Percentiles rank a stretch among this genome's conserved stretches.
Evolutionary conservation across 2,329 filamentous ascomycete species (phyloP).

Genomic region (Atkinsonella hypoxylon): DNA sequence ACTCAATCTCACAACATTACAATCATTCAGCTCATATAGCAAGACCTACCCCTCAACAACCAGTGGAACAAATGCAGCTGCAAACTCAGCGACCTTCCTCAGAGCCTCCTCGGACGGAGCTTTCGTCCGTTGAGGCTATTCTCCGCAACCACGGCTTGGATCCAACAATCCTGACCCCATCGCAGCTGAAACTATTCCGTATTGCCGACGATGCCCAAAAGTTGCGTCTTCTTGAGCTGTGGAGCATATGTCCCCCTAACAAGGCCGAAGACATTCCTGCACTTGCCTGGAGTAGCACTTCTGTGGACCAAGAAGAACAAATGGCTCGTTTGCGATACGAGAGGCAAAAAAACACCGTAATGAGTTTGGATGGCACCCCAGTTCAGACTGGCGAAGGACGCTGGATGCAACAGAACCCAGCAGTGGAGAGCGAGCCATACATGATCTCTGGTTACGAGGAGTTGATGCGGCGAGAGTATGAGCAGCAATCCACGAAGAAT

Average conservation of each 20-base stretch:
- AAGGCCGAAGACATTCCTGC: conserved; percentile 41
- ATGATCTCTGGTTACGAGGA: conserved; percentile 73
- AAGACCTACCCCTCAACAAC: conserved; percentile 22
- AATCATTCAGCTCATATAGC: conserved; percentile 59
- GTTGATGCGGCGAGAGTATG: conserved; percentile 51
- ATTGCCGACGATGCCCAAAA: conserved; percentile 62
- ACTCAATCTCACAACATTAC: conserved; percentile 73
- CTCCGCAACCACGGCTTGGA: conserved; percentile 59
- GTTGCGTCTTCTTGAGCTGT: conserved; percentile 67
- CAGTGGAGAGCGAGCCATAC: conserved; percentile 59
- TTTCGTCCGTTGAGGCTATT: conserved; percentile 42
- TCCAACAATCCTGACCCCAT: conserved; percentile 53
- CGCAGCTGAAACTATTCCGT: conserved; percentile 68
- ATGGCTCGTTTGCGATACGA: conserved; percentile 50
- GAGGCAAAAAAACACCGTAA: conserved; percentile 29
- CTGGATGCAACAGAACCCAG: conserved; percentile 30
- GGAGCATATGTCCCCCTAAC: conserved; percentile 66
- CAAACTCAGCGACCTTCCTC: conserved; percentile 35
- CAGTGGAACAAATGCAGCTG: conserved; percentile 16
- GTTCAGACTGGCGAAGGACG: conserved; percentile 40
- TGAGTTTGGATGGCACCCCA: conserved; percentile 43
- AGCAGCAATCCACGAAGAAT: conserved; percentile 25
- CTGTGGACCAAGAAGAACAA: conserved; percentile 44
- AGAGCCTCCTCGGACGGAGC: conserved; percentile 36
- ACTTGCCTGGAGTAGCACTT: conserved; percentile 40